A percentile compares a stretch with the other conserved stretches of the same genome.
These are phyloP conservation scores for Globisporangium orthogonon DNA, from an alignment of 352 stramenopile genomes.

Conservation along the genomic window DNA sequence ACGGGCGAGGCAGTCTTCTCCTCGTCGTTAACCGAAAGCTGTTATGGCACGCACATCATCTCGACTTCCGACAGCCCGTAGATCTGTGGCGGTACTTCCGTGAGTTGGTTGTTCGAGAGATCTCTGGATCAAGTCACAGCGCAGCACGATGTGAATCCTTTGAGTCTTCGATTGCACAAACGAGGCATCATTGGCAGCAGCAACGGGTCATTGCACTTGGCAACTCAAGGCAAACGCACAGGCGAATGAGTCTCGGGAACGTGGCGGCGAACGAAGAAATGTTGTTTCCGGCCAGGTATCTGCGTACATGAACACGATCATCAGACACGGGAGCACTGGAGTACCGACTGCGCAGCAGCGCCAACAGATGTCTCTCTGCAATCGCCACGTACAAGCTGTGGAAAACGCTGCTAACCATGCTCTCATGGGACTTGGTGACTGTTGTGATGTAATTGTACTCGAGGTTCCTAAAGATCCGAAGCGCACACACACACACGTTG, in stretches of 20 bases:
- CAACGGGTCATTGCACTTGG: too few species aligned
- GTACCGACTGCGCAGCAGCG: too few species aligned
- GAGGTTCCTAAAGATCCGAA: background rate
- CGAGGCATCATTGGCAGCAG: too few species aligned
- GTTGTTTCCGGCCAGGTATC: conserved; percentile 47
- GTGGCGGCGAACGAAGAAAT: conserved; percentile 32
- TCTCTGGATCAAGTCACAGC: conserved; percentile 19
- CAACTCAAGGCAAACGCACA: conserved; percentile 23
- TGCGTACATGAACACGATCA: background rate
- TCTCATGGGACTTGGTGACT: conserved; percentile 1
- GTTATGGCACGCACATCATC: background rate
- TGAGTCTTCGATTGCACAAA: background rate
- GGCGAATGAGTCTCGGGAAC: conserved; percentile 34
- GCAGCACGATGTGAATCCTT: too few species aligned
- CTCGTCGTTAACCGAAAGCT: background rate
- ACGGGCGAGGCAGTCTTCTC: background rate
- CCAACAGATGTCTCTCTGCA: background rate
- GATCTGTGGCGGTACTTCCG: conserved; percentile 33
- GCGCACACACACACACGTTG: conserved; percentile 3
- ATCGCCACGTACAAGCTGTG: background rate
- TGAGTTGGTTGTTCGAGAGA: conserved; percentile 45
- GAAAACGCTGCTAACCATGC: background rate
- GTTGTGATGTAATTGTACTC: conserved; percentile 8
- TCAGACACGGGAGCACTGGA: background rate
- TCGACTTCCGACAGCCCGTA: conserved; percentile 17